Evolutionary conservation across 2,329 filamentous ascomycete species (phyloP).

Genomic region (Chlorencoelia australis): DNA sequence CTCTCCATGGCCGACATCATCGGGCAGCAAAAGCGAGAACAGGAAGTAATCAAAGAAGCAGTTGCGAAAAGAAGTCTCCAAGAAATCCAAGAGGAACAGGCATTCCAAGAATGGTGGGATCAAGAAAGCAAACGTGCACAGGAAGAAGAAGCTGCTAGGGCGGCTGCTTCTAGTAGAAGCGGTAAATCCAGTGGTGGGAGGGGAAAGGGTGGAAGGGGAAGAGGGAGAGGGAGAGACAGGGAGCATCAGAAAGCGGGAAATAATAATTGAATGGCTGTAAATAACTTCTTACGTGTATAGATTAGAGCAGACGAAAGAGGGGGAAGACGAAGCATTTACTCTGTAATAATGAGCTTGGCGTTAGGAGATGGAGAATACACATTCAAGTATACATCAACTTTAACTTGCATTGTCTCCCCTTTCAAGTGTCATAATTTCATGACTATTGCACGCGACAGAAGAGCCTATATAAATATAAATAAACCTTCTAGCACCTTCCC

Average conservation of each 20-base stretch:
- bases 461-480: too few relatives aligned
- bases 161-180: constrained; percentile 6
- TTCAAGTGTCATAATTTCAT: too few relatives aligned
- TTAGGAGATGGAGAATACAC: constrained; percentile 1
- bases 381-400: neutral
- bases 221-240: constrained; percentile 13
- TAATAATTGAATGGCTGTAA: too few relatives aligned
- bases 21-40: constrained; percentile 74
- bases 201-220: constrained; percentile 12
- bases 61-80: constrained; percentile 80
- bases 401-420: neutral
- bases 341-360: too few relatives aligned
- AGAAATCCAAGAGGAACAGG: constrained; percentile 94
- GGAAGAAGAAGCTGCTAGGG: constrained; percentile 22
- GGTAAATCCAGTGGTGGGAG: constrained; percentile 20
- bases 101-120: constrained; percentile 96
- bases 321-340: too few relatives aligned
- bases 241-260: too few relatives aligned
- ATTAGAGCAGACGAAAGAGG: too few relatives aligned
- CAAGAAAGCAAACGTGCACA: constrained; percentile 66
- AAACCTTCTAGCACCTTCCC: too few relatives aligned
- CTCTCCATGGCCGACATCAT: constrained; percentile 83
- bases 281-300: too few relatives aligned
- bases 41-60: constrained; percentile 71
- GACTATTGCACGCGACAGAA: too few relatives aligned